Evolutionary conservation across 352 stramenopile species (phyloP), one percentile per base, ranked within the genome.

Genomic region (Pythium chondricola): DNA sequence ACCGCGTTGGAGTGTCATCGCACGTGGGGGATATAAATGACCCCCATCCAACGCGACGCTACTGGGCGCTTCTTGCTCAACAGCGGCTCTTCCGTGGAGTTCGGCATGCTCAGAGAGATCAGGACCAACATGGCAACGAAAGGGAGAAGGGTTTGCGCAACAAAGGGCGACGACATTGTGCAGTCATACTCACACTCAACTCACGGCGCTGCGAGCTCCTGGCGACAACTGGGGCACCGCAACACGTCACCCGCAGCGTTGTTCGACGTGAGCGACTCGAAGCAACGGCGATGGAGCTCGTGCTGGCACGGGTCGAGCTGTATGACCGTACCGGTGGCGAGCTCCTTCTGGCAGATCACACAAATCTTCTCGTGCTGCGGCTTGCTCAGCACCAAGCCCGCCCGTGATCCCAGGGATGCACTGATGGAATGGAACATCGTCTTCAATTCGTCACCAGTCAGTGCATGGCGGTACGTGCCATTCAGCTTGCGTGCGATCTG

Each of bases 391-490:
- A 67, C 76, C 22, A 93, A 44, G 2, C 82, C 79, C 1, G 65
- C 65, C 35, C 67, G 69, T 17, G 69, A 81, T 33, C 70, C 71
- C 27, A 92, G 45, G 18, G 83, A 90, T 6, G 77, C 75, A 2
- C 75, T 88, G 41, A 92, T 93, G 16, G 64, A 68, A 52, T 75
- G 66, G 39, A 93, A 90, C 27, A 75, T 84, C n/a, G 67, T 56
- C 56, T 85, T 85, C 25, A 91, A 48, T 41, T 91, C 83, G 6
- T 69, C 78, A 2, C 75, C 75, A 0, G 68, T 70, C 8, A 91
- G 58, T 14, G 75, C 76, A 2, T 83, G 63, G 41, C 78, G 64
- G 43, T 85, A 93, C 8, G 59, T 48, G 0, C 83, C 83, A n/a
- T 74, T 69, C 16, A 93, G 41, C 16, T 61, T 69, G 10, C 65